Base-by-base conservation (phyloP, 305 asterid genomes). In the Solanum hybrid region DNA sequence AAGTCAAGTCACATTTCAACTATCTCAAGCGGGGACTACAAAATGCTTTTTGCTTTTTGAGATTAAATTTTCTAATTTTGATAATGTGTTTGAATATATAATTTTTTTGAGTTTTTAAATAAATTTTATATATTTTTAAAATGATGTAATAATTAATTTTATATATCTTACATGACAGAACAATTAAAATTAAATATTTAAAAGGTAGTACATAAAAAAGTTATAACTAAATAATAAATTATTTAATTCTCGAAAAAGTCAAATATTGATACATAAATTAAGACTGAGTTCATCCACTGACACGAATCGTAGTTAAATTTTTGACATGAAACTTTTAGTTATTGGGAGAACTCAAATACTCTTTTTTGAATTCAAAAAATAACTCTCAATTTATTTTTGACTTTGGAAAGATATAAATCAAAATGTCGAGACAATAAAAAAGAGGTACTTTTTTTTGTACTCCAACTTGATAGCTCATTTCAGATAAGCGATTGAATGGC, bases 1-100 rank as follows among this genome's bases (percentile, higher is more conserved):
- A 91, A 92, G 92, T 85, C 76, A 89, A 88, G 90, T 76, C 85
- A 76, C 89, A 34, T 87, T 39, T 87, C 89, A 70, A 68, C 89
- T 45, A 17, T 83, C 17, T 45, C 88, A 29, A 83, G 29, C 29
- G 39, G 75, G 87, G 88, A 24, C 31, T 70, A 70, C 76, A 24
- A 70, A n/a, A n/a, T 70, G 31, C 15, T 70, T 70, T 70, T 70
- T 70, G 31, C 14, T 70, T 70, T 70, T 10, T 70, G 15, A 68
- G 27, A 68, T 68, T 68, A 68, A 68, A 68, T 68, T 68, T 68
- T 11, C 27, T 68, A n/a, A 10, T 70, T 70, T 70, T 70, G 15
- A 70, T 70, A 15, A 10, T 70, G 29, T 70, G 31, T 24, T 70
- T 68, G 31, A 5, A 68, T 68, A 68, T 68, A 68, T 10, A n/a